phyloP scores from a whole-genome alignment of 768 basidiomycete genomes.

The Tricholoma saponaceum region DNA sequence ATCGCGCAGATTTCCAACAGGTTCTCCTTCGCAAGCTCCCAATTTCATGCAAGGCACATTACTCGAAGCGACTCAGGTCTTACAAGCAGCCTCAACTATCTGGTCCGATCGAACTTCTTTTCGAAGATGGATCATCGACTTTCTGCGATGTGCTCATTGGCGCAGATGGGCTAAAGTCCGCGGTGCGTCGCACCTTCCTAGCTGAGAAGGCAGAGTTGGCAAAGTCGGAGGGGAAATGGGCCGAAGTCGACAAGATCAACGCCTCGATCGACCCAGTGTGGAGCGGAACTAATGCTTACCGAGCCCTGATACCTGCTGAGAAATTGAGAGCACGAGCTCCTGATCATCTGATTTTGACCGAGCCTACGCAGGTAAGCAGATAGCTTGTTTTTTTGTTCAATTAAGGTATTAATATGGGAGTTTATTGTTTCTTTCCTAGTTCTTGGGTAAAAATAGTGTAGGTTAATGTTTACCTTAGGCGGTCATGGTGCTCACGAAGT shows the following conservation, averaged over 20 bases:
- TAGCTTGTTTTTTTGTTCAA: neutral
- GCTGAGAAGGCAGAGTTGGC: slow-evolving; percentile 11
- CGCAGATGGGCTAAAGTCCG: slow-evolving; percentile 33
- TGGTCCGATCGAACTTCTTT: slow-evolving; percentile 25
- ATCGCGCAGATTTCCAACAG: slow-evolving; percentile 47
- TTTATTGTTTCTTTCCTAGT: slow-evolving; percentile 12
- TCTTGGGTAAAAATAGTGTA: slow-evolving; percentile 28
- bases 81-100: slow-evolving; percentile 29
- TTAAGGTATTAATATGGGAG: neutral
- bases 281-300: slow-evolving; percentile 38
- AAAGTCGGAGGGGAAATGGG: slow-evolving; percentile 1
- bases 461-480: slow-evolving; percentile 5
- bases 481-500: slow-evolving; percentile 9
- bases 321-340: slow-evolving; percentile 22
- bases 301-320: slow-evolving; percentile 25
- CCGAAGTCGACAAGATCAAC: slow-evolving; percentile 4
- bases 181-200: slow-evolving; percentile 25
- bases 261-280: slow-evolving; percentile 29
- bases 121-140: slow-evolving; percentile 42
- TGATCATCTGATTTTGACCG: slow-evolving; percentile 13
- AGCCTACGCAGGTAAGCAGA: slow-evolving; percentile 18
- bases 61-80: slow-evolving; percentile 38
- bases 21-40: slow-evolving; percentile 38
- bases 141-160: slow-evolving; percentile 46
- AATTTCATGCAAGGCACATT: slow-evolving; percentile 28